Conservation (phyloP, 768 basidiomycete genomes). For the Pulveroboletus ravenelii region DNA sequence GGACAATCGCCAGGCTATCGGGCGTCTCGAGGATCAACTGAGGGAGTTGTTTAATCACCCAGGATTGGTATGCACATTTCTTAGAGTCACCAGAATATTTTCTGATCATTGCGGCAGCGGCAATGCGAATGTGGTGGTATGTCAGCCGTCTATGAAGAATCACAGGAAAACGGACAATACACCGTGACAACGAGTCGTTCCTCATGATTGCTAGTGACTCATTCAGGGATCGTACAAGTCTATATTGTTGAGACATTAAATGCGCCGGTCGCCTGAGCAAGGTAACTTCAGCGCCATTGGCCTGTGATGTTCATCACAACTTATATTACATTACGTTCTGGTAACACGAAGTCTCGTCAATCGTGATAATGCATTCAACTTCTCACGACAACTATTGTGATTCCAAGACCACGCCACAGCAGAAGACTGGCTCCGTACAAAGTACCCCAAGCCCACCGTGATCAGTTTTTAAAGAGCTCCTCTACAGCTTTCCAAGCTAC, state of each 20-base stretch:
- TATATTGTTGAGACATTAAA: neutral
- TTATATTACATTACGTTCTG: neutral
- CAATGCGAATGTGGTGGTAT: slow-evolving; percentile 5
- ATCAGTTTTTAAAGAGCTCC: neutral
- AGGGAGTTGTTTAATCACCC: neutral
- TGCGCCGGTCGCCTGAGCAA: slow-evolving; percentile 1
- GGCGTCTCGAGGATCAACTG: slow-evolving; percentile 10
- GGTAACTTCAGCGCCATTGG: neutral
- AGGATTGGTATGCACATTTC: neutral
- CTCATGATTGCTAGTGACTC: neutral
- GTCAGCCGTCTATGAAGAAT: neutral
- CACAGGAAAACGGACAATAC: neutral
- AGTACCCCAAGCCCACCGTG: too few relatives aligned
- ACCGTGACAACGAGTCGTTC: neutral
- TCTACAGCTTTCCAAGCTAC: slow-evolving; percentile 13
- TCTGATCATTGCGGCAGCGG: slow-evolving; percentile 5
- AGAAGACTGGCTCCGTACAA: too few relatives aligned
- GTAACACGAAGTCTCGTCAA: too few relatives aligned
- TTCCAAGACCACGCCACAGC: neutral
- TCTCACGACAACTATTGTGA: neutral
- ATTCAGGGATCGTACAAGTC: too few relatives aligned
- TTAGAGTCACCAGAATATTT: neutral
- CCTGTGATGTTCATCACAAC: neutral
- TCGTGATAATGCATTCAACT: neutral
- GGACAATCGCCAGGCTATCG: slow-evolving; percentile 4